A percentile compares a stretch with the other conserved stretches of the same genome.
Evolutionary conservation across 495 filamentous ascomycete species (phyloP).

Genomic region (Trichoderma erinaceum): DNA sequence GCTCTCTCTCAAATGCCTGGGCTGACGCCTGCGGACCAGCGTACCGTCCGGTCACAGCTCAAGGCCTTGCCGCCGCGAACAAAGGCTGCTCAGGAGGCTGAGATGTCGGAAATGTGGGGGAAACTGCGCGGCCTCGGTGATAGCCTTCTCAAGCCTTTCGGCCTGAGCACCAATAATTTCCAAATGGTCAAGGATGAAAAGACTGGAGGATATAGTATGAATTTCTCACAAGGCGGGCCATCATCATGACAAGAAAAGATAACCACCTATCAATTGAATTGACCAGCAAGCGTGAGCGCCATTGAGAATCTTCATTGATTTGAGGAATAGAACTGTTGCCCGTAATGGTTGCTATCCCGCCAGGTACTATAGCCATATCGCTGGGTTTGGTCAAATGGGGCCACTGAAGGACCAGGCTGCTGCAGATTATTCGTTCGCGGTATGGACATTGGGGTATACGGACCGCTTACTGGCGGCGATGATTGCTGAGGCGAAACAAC

Average conservation of each 20-base stretch:
- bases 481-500: not conserved
- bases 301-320: constrained; percentile 27
- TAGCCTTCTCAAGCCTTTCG: constrained; percentile 86
- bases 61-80: constrained; percentile 56
- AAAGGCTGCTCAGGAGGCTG: constrained; percentile 70
- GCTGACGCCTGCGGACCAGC: constrained; percentile 57
- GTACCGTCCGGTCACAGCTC: constrained; percentile 60
- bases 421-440: not conserved
- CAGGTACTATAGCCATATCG: not conserved
- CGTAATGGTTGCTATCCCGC: not conserved
- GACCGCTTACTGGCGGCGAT: not conserved
- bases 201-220: constrained; percentile 88
- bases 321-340: not conserved
- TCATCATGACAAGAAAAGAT: not conserved
- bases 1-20: constrained; percentile 46
- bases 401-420: not conserved
- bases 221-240: constrained; percentile 43
- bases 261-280: not conserved
- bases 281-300: too few species aligned
- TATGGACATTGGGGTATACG: not conserved
- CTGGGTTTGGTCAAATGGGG: not conserved
- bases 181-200: constrained; percentile 86
- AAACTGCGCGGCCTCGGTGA: constrained; percentile 93
- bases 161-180: constrained; percentile 87
- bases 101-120: constrained; percentile 93